Evolutionary conservation across 352 stramenopile genomes (phyloP).

Genomic region (Bremia lactucae): DNA sequence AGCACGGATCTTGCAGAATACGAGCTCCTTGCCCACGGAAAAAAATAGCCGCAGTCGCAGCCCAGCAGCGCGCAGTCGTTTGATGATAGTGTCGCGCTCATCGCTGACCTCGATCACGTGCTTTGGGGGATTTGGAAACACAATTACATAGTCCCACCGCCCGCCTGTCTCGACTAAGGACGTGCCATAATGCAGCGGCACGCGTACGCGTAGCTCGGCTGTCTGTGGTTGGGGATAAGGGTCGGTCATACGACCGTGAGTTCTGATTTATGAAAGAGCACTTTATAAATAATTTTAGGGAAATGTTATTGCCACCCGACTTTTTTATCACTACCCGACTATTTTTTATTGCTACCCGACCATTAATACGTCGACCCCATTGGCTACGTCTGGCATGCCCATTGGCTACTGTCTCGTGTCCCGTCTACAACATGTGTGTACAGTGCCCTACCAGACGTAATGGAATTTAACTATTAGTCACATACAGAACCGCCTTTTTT

Average conservation of each 20-base stretch:
- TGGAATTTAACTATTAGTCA: too few species aligned
- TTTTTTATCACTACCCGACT: too few species aligned
- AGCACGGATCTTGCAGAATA: slow-evolving; percentile 78
- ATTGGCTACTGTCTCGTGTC: too few species aligned
- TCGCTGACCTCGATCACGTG: slow-evolving; percentile 46
- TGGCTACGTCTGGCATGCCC: too few species aligned
- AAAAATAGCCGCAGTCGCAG: slow-evolving; percentile 71
- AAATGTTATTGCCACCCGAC: too few species aligned
- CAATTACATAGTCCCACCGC: slow-evolving; percentile 80
- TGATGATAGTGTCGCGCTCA: slow-evolving; percentile 71
- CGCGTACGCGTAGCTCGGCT: slow-evolving; percentile 19
- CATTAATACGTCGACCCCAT: too few species aligned
- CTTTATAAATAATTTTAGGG: too few species aligned
- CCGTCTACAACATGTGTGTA: too few species aligned
- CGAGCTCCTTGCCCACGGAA: slow-evolving; percentile 47
- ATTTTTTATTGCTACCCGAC: too few species aligned
- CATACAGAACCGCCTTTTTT: too few species aligned
- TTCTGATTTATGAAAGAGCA: too few species aligned
- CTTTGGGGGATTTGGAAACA: slow-evolving; percentile 67
- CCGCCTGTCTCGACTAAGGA: slow-evolving; percentile 20
- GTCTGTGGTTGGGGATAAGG: slow-evolving; percentile 27
- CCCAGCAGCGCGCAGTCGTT: slow-evolving; percentile 43
- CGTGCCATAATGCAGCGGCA: slow-evolving; percentile 41
- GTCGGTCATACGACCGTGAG: slow-evolving; percentile 23
- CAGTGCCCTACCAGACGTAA: too few species aligned